These are phyloP conservation scores for Wickerhamiella siamensis DNA, from an alignment of 805 yeast species.

Conservation along the genomic window DNA sequence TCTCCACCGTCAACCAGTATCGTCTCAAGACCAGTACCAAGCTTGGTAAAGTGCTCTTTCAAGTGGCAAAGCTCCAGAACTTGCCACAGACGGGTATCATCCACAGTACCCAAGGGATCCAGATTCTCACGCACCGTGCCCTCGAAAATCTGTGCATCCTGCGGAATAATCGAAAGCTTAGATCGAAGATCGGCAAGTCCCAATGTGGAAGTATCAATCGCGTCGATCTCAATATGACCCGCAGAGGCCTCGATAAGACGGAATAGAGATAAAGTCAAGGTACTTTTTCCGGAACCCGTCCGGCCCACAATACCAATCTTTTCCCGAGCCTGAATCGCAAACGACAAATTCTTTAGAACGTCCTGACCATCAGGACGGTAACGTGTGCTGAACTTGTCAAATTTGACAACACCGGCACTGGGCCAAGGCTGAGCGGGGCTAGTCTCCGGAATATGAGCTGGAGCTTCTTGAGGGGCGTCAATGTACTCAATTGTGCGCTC, in stretches of 20 bases:
- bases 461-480: slow-evolving; percentile 66
- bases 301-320: slow-evolving; percentile 91
- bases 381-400: slow-evolving; percentile 60
- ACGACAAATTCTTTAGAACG: slow-evolving; percentile 52
- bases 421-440: slow-evolving; percentile 73
- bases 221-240: slow-evolving; percentile 47
- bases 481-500: slow-evolving; percentile 77
- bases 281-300: slow-evolving; percentile 94
- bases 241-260: slow-evolving; percentile 35
- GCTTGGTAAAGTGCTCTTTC: slow-evolving; percentile 29
- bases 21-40: slow-evolving; percentile 39
- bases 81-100: slow-evolving; percentile 45
- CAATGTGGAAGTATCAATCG: slow-evolving; percentile 36
- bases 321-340: slow-evolving; percentile 47
- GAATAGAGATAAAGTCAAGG: slow-evolving; percentile 80
- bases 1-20: slow-evolving; percentile 56
- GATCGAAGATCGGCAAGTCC: slow-evolving; percentile 48
- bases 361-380: slow-evolving; percentile 69
- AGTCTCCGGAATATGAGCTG: slow-evolving; percentile 45
- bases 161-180: slow-evolving; percentile 55
- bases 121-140: slow-evolving; percentile 52
- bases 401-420: slow-evolving; percentile 45
- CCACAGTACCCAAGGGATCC: slow-evolving; percentile 44
- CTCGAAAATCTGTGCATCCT: slow-evolving; percentile 57
- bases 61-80: slow-evolving; percentile 47